Percentiles rank a stretch among this genome's conserved stretches.
Evolutionary conservation across 306 rosid species (phyloP).

Genomic region (Corylus heterophylla): DNA sequence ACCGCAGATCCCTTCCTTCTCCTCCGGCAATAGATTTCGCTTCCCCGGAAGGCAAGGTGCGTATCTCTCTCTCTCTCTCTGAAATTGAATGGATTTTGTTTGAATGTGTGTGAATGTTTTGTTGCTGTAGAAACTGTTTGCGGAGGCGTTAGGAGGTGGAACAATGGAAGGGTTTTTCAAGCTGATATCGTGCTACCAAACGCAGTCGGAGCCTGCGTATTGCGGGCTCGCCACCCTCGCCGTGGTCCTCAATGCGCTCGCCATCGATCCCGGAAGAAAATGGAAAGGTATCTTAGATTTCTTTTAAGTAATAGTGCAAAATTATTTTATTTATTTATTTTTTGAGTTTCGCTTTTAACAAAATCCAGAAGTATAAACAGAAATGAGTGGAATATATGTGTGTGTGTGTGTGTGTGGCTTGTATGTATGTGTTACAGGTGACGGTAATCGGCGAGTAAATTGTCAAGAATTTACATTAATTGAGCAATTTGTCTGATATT

Average conservation of each 20-base stretch:
- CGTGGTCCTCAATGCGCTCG: slow-evolving; percentile 84
- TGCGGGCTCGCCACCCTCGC: slow-evolving; percentile 83
- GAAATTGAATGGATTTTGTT: neutral
- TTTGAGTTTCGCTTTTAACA: too few species aligned
- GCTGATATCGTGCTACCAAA: slow-evolving; percentile 79
- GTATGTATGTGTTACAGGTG: too few species aligned
- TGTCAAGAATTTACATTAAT: too few species aligned
- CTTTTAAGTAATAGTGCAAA: neutral
- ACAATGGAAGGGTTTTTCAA: slow-evolving; percentile 86
- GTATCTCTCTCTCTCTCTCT: neutral
- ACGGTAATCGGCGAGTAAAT: too few species aligned
- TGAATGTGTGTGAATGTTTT: slow-evolving; percentile 6
- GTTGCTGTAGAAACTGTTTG: slow-evolving; percentile 48
- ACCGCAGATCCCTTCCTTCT: slow-evolving; percentile 66
- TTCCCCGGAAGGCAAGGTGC: slow-evolving; percentile 70
- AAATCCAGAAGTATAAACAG: too few species aligned
- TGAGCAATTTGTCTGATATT: neutral
- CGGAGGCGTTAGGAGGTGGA: slow-evolving; percentile 66
- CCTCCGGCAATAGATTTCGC: slow-evolving; percentile 73
- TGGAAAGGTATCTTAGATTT: slow-evolving; percentile 73
- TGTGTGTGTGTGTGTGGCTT: too few species aligned
- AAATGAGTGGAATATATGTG: too few species aligned
- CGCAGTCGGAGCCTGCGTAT: slow-evolving; percentile 93
- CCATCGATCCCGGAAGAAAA: slow-evolving; percentile 95
- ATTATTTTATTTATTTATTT: too few species aligned